These are phyloP conservation scores for Zymoseptoria brevis DNA, from an alignment of 2,329 filamentous ascomycete genomes.

Conservation along the genomic window DNA sequence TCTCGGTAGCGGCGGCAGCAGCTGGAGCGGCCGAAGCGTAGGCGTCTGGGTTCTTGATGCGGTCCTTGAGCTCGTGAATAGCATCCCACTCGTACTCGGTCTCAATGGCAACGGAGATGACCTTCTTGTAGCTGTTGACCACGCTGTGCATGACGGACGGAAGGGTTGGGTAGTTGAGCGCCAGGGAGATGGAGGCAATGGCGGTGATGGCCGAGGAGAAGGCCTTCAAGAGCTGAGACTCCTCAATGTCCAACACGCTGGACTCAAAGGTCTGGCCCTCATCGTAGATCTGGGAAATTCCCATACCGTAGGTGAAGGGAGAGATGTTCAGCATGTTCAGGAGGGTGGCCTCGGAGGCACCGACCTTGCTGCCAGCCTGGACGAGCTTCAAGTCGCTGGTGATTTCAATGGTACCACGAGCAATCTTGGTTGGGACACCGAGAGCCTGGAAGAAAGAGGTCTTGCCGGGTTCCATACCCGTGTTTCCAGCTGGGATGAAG, in stretches of 20 bases:
- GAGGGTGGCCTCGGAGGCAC: conserved; percentile 95
- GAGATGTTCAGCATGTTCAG: conserved; percentile 99
- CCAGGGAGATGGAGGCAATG: conserved; percentile 85
- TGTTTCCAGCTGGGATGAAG: conserved; percentile 95
- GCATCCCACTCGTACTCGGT: conserved; percentile 92
- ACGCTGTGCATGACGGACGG: conserved; percentile 94
- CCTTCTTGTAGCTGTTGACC: conserved; percentile 97
- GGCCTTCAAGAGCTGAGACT: conserved; percentile 82
- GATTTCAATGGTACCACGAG: conserved; percentile 99
- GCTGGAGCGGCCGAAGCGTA: conserved; percentile 78
- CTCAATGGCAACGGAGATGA: conserved; percentile 77
- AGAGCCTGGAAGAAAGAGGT: conserved; percentile 99
- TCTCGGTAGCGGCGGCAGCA: conserved; percentile 49
- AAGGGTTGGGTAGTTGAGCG: conserved; percentile 88
- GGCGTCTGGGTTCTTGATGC: conserved; percentile 96
- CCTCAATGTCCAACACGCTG: conserved; percentile 82
- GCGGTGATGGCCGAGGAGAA: conserved; percentile 76
- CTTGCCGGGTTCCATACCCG: conserved; percentile 99
- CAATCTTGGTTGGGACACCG: conserved; percentile 99
- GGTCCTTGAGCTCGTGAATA: conserved; percentile 97
- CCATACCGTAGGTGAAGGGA: conserved; percentile 99
- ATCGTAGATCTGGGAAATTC: conserved; percentile 93
- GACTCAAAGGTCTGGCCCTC: conserved; percentile 86
- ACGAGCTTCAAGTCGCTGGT: conserved; percentile 96
- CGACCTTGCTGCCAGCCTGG: conserved; percentile 87